Conservation (phyloP, 768 basidiomycete species). For the Phlebiopsis flavidoalba region DNA sequence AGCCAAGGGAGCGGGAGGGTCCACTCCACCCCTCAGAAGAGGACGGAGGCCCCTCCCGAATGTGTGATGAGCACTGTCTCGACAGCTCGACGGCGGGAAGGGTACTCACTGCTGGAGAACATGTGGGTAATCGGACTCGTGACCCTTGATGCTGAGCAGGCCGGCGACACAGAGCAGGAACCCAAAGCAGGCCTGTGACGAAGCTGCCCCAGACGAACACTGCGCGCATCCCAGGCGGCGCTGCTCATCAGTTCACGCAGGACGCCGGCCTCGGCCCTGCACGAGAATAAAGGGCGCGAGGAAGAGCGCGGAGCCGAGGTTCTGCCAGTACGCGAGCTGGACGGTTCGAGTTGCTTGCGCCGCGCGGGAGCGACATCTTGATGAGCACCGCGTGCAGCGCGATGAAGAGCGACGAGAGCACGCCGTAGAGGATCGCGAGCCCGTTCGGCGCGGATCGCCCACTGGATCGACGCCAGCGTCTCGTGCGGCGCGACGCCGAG, state of each 20-base stretch:
- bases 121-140: slow-evolving; percentile 84
- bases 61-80: slow-evolving; percentile 1
- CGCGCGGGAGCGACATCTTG: slow-evolving; percentile 62
- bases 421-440: slow-evolving; percentile 62
- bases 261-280: slow-evolving; percentile 42
- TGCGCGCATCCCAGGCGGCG: slow-evolving; percentile 40
- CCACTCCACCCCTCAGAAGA: no score
- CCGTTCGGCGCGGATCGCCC: slow-evolving; percentile 35
- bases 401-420: slow-evolving; percentile 70
- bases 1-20: slow-evolving; percentile 9
- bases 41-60: no score
- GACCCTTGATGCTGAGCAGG: slow-evolving; percentile 74
- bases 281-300: slow-evolving; percentile 61
- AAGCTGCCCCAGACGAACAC: slow-evolving; percentile 61
- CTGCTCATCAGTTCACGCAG: slow-evolving; percentile 35
- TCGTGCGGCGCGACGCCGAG: slow-evolving; percentile 65
- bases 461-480: slow-evolving; percentile 21
- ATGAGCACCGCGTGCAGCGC: slow-evolving; percentile 73
- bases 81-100: slow-evolving; percentile 1
- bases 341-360: slow-evolving; percentile 62
- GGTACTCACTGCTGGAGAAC: slow-evolving; percentile 66
- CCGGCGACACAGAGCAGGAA: slow-evolving; percentile 79
- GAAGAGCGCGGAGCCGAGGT: slow-evolving; percentile 60
- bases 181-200: slow-evolving; percentile 69
- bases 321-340: slow-evolving; percentile 76